phyloP scores from a whole-genome alignment of 2,329 filamentous ascomycete genomes.

The Trichoderma sp. region DNA sequence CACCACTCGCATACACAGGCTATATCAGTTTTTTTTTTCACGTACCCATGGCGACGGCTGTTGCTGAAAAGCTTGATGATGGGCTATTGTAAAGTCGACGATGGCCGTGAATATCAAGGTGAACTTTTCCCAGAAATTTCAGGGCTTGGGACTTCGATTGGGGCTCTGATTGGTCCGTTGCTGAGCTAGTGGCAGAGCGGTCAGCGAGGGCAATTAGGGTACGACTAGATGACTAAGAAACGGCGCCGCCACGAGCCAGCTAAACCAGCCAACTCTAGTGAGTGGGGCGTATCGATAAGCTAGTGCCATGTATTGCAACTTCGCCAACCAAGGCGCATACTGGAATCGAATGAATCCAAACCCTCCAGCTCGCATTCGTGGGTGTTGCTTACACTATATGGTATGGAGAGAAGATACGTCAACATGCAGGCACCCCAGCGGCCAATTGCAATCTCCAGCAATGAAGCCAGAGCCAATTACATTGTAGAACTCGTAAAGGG shows the following conservation, averaged over 20 bases:
- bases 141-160: slow-evolving; percentile 27
- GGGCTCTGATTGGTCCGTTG: slow-evolving; percentile 20
- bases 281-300: background rate
- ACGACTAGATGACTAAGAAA: slow-evolving; percentile 7
- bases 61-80: slow-evolving; percentile 42
- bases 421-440: background rate
- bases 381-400: background rate
- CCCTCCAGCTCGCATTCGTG: background rate
- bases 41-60: slow-evolving; percentile 61
- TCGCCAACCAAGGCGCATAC: background rate
- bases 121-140: slow-evolving; percentile 29
- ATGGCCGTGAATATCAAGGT: slow-evolving; percentile 23
- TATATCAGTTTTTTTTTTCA: slow-evolving; percentile 39
- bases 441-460: background rate
- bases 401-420: background rate
- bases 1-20: slow-evolving; percentile 53
- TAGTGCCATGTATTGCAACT: background rate
- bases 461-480: background rate
- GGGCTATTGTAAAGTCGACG: slow-evolving; percentile 35
- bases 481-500: background rate
- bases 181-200: slow-evolving; percentile 34
- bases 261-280: background rate
- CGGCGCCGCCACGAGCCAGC: background rate
- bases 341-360: background rate
- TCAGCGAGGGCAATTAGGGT: slow-evolving; percentile 47